Percentiles rank a stretch among this genome's conserved stretches.
Conservation (phyloP, 306 rosid species). For the Cicer arietinum region DNA sequence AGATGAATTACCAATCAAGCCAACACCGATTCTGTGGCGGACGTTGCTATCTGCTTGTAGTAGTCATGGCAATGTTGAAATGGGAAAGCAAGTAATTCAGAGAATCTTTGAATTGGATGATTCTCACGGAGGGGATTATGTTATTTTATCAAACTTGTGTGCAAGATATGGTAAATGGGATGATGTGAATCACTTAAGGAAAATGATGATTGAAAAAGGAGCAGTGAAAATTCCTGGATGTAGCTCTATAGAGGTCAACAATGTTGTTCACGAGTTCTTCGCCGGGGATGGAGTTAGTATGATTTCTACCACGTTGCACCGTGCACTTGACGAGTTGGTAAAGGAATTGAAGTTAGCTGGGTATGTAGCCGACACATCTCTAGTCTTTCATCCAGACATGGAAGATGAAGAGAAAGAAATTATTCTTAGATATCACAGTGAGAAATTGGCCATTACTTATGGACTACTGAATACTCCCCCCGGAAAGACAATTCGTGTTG, state of each 20-base stretch:
- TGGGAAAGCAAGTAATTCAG: conserved; percentile 66
- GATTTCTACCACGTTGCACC: conserved; percentile 56
- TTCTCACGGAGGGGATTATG: conserved; percentile 90
- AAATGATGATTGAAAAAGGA: conserved; percentile 70
- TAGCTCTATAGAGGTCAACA: conserved; percentile 84
- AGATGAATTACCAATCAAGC: conserved; percentile 62
- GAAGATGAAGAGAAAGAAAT: conserved; percentile 71
- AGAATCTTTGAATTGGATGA: conserved; percentile 72
- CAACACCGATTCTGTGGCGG: conserved; percentile 81
- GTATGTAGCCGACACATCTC: conserved; percentile 75
- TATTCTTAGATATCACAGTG: conserved; percentile 80
- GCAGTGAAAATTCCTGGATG: conserved; percentile 81
- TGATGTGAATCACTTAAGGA: conserved; percentile 73
- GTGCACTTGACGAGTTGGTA: conserved; percentile 70
- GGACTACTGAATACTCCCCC: conserved; percentile 78
- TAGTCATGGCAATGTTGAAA: conserved; percentile 71
- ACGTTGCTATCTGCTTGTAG: conserved; percentile 77
- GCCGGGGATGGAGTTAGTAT: conserved; percentile 73
- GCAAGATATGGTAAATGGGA: conserved; percentile 82
- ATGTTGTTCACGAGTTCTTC: conserved; percentile 86
- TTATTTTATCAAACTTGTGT: conserved; percentile 76
- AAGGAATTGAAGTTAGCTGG: conserved; percentile 76
- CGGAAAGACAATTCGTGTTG: conserved; percentile 73
- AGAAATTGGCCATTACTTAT: conserved; percentile 79
- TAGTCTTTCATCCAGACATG: conserved; percentile 71